Conservation (phyloP, 2,329 filamentous ascomycete genomes). For the Neopestalotiopsis rosae region DNA sequence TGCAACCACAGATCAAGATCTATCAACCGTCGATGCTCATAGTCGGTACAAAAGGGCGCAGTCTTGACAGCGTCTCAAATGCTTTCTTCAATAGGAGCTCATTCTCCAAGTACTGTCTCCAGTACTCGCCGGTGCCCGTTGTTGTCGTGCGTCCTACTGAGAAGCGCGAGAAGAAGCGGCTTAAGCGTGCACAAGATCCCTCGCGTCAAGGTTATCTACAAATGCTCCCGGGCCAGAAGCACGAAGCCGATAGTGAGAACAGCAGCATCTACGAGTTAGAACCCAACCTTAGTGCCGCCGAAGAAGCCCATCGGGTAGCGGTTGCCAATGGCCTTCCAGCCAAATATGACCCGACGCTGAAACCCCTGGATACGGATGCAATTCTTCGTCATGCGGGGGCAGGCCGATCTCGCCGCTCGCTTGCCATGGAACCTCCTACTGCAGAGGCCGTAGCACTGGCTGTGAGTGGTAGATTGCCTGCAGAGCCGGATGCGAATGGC, state of each 20-base stretch:
- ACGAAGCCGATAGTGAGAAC: constrained; percentile 62
- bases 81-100: constrained; percentile 79
- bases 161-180: constrained; percentile 88
- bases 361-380: constrained; percentile 50
- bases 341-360: constrained; percentile 68
- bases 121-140: constrained; percentile 91
- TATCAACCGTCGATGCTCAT: constrained; percentile 92
- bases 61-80: constrained; percentile 83
- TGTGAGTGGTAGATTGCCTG: constrained; percentile 42
- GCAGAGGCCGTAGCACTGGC: constrained; percentile 30
- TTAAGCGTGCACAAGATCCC: constrained; percentile 80
- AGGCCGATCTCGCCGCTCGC: constrained; percentile 23
- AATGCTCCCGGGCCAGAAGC: constrained; percentile 69
- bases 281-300: constrained; percentile 59
- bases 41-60: constrained; percentile 86
- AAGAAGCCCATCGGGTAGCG: constrained; percentile 69
- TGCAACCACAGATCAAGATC: constrained; percentile 74
- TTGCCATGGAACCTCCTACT: constrained; percentile 23
- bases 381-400: constrained; percentile 27
- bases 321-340: constrained; percentile 67
- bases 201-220: constrained; percentile 76
- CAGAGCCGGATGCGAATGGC: constrained; percentile 40
- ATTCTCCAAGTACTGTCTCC: constrained; percentile 92
- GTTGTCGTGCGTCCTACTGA: constrained; percentile 88
- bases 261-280: constrained; percentile 61